phyloP scores from a whole-genome alignment of 345 rosid genomes.

The Salix purpurea region DNA sequence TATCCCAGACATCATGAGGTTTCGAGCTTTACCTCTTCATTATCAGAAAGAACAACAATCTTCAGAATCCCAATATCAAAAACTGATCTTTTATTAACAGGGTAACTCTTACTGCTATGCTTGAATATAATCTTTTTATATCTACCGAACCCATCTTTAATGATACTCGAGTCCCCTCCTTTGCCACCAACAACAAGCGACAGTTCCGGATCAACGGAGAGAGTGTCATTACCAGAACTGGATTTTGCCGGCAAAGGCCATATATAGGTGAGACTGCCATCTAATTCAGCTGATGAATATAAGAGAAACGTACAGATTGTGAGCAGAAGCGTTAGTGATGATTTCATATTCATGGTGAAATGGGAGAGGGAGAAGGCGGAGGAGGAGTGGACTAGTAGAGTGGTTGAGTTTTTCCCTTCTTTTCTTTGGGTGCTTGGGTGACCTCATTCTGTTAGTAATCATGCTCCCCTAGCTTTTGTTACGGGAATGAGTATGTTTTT shows the following conservation, averaged over 20 bases:
- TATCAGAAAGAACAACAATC: conserved; percentile 53
- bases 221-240: conserved; percentile 48
- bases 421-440: not conserved
- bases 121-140: conserved; percentile 61
- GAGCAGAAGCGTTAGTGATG: not conserved
- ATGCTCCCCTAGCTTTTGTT: not conserved
- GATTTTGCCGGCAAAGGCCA: conserved; percentile 83
- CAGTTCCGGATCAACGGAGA: conserved; percentile 67
- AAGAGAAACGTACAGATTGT: not conserved
- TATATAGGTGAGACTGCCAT: conserved; percentile 16
- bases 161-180: conserved; percentile 50
- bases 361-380: not conserved
- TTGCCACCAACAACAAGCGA: conserved; percentile 42
- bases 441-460: not conserved
- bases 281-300: conserved; percentile 3
- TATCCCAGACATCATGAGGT: not conserved
- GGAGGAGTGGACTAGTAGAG: not conserved
- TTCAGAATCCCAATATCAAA: conserved; percentile 58
- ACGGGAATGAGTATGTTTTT: not conserved
- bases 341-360: not conserved
- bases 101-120: conserved; percentile 28
- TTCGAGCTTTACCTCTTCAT: conserved; percentile 46
- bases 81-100: conserved; percentile 29
- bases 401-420: not conserved
- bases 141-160: conserved; percentile 65